phyloP scores from a whole-genome alignment of 192 early-diverging fungal species.

The Obelidium mucronatum region DNA sequence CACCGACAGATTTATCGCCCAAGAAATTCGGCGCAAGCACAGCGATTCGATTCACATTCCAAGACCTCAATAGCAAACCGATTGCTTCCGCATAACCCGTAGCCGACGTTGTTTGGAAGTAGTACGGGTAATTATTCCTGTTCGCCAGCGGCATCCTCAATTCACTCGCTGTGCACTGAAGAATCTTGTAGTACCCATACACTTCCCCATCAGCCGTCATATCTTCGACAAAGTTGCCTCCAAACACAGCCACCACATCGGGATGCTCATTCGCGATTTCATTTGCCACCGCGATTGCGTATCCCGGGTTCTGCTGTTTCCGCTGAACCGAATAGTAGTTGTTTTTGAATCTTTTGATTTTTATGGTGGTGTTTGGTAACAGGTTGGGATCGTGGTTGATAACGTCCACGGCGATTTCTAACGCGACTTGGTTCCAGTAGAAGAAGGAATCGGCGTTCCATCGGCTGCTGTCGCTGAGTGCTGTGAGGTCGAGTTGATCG shows the following conservation, averaged over 20 bases:
- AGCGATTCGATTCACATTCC: background rate
- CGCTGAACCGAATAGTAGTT: background rate
- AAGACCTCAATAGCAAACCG: background rate
- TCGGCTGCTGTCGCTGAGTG: background rate
- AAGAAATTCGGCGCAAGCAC: too few species aligned
- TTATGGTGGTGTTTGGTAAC: slow-evolving; percentile 4
- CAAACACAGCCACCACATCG: background rate
- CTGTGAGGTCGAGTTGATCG: background rate
- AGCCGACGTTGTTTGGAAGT: background rate
- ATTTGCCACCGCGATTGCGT: background rate
- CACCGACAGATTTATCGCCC: too few species aligned
- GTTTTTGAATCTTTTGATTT: slow-evolving; percentile 12
- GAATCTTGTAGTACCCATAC: background rate
- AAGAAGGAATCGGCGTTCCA: background rate
- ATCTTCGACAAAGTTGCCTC: background rate
- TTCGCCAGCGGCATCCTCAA: background rate
- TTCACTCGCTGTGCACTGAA: background rate
- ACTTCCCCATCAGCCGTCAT: background rate
- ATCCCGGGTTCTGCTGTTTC: background rate
- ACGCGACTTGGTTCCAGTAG: background rate
- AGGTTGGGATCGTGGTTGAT: background rate
- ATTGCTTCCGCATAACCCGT: background rate
- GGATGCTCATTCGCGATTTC: background rate
- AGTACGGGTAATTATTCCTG: background rate
- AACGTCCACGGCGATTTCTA: background rate